A percentile compares a stretch with the other conserved stretches of the same genome.
Evolutionary conservation across 108 stramenopile species (phyloP).

Genomic region (Seminavis robusta): DNA sequence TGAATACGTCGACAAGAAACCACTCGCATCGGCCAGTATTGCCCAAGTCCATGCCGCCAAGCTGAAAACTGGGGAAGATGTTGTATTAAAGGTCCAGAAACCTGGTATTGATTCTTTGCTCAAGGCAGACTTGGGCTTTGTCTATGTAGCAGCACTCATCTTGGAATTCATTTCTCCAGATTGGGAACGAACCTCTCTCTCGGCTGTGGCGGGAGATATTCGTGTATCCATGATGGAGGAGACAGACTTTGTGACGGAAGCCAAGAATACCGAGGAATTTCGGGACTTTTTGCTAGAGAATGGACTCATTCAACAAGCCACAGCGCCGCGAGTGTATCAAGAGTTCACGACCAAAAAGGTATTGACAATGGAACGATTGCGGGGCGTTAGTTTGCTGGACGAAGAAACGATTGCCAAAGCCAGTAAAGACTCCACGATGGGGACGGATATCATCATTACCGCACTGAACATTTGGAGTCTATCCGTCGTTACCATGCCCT

Average conservation of each 20-base stretch:
- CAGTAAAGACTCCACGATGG: slow-evolving; percentile 70
- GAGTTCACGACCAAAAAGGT: slow-evolving; percentile 77
- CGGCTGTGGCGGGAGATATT: slow-evolving; percentile 85
- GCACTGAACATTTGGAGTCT: slow-evolving; percentile 94
- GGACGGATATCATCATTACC: slow-evolving; percentile 68
- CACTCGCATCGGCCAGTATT: slow-evolving; percentile 88
- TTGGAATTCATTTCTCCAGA: slow-evolving; percentile 90
- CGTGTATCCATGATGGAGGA: slow-evolving; percentile 91
- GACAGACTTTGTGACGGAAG: slow-evolving; percentile 91
- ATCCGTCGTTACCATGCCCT: slow-evolving; percentile 85
- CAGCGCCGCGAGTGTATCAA: slow-evolving; percentile 71
- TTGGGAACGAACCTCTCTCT: slow-evolving; percentile 82
- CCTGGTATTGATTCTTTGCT: slow-evolving; percentile 87
- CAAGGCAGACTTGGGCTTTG: slow-evolving; percentile 91
- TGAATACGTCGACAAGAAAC: slow-evolving; percentile 66
- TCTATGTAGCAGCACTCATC: slow-evolving; percentile 82
- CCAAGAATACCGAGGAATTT: slow-evolving; percentile 86
- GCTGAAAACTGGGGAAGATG: slow-evolving; percentile 84
- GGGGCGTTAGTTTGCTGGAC: slow-evolving; percentile 89
- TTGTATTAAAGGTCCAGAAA: slow-evolving; percentile 96
- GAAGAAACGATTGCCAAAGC: slow-evolving; percentile 67
- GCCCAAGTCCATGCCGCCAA: slow-evolving; percentile 92
- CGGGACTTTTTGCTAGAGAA: slow-evolving; percentile 72
- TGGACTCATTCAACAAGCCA: slow-evolving; percentile 56
- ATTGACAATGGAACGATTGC: slow-evolving; percentile 88